phyloP scores from a whole-genome alignment of 495 filamentous ascomycete genomes.

The Pseudevernia furfuracea region DNA sequence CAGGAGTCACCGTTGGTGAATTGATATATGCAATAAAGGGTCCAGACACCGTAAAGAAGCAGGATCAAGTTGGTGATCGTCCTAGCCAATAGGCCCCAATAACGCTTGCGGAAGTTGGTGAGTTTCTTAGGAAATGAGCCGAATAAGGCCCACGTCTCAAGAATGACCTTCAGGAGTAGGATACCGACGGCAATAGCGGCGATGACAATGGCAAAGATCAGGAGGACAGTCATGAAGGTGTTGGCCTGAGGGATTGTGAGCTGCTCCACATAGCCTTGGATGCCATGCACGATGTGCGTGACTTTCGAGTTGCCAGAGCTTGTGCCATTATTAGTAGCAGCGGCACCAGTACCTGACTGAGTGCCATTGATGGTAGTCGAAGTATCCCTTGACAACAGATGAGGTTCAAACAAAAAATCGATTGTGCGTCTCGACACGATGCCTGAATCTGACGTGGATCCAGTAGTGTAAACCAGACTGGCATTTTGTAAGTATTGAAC shows the following conservation, averaged over 20 bases:
- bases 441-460: slow-evolving; percentile 37
- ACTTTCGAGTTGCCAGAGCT: slow-evolving; percentile 32
- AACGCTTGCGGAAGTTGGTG: slow-evolving; percentile 82
- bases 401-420: slow-evolving; percentile 38
- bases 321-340: slow-evolving; percentile 24
- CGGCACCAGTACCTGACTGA: slow-evolving; percentile 31
- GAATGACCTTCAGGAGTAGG: slow-evolving; percentile 80
- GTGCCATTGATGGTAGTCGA: slow-evolving; percentile 46
- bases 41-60: slow-evolving; percentile 90
- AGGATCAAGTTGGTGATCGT: slow-evolving; percentile 89
- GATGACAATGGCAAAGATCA: slow-evolving; percentile 82
- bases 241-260: slow-evolving; percentile 78
- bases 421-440: slow-evolving; percentile 49
- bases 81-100: slow-evolving; percentile 83
- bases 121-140: slow-evolving; percentile 78
- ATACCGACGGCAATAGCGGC: slow-evolving; percentile 80
- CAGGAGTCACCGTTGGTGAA: slow-evolving; percentile 92
- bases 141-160: slow-evolving; percentile 87
- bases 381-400: slow-evolving; percentile 46
- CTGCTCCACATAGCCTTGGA: slow-evolving; percentile 69
- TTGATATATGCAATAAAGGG: slow-evolving; percentile 92
- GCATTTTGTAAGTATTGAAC: slow-evolving; percentile 66
- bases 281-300: slow-evolving; percentile 51
- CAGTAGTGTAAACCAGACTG: slow-evolving; percentile 57
- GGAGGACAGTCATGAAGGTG: slow-evolving; percentile 90